Conservation (phyloP, 345 rosid species). For the Leavenworthia alabamica region DNA sequence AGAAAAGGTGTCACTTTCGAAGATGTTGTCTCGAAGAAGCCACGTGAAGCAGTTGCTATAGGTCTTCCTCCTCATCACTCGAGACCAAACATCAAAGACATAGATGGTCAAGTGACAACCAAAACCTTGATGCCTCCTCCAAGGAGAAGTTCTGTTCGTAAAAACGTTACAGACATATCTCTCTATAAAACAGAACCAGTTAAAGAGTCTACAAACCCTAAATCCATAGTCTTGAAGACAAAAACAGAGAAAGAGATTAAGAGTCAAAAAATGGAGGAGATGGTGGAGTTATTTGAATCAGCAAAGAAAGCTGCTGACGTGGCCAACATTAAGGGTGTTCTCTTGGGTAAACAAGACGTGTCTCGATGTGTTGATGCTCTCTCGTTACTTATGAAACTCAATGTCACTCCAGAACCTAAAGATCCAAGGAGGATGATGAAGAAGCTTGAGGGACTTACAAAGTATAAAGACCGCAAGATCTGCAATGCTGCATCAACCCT, state of each 20-base stretch:
- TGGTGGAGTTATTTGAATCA: constrained; percentile 3
- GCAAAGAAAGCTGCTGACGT: not conserved
- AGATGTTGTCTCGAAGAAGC: not conserved
- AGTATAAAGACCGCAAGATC: too few relatives aligned
- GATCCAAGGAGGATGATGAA: too few relatives aligned
- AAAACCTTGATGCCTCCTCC: not conserved
- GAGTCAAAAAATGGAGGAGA: not conserved
- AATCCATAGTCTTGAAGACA: not conserved
- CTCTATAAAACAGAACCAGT: not conserved
- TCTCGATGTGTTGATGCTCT: too few relatives aligned
- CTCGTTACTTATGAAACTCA: too few relatives aligned
- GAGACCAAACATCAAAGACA: not conserved
- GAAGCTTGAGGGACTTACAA: too few relatives aligned
- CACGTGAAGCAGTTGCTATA: not conserved
- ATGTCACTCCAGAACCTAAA: too few relatives aligned
- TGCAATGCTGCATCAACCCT: too few relatives aligned
- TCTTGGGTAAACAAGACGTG: too few relatives aligned
- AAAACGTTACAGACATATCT: not conserved
- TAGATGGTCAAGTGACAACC: not conserved
- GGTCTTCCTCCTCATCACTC: not conserved
- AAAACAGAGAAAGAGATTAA: not conserved
- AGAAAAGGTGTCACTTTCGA: not conserved
- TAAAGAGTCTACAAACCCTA: not conserved
- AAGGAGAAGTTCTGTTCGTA: not conserved
- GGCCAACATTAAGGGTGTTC: too few relatives aligned